A percentile compares a stretch with the other conserved stretches of the same genome.
Evolutionary conservation across 345 rosid genomes (phyloP).

Genomic region (Populus alba): DNA sequence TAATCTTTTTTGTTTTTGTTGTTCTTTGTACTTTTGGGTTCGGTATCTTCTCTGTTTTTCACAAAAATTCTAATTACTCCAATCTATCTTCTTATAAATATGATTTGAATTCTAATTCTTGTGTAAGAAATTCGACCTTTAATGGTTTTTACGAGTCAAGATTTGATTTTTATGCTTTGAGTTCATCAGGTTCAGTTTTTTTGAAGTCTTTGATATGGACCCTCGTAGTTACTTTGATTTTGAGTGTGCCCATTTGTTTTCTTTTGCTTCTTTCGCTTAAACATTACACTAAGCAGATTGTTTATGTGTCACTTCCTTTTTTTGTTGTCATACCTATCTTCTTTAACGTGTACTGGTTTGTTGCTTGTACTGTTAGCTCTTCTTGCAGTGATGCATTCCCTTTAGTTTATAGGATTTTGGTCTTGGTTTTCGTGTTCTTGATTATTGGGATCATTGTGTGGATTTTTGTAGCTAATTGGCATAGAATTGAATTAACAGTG

Average conservation of each 20-base stretch:
- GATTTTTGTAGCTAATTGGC: conserved; percentile 82
- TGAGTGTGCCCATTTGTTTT: conserved; percentile 73
- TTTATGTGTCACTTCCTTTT: conserved; percentile 74
- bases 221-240: conserved; percentile 56
- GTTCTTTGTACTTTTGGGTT: conserved; percentile 64
- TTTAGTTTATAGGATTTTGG: conserved; percentile 61
- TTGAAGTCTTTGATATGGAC: conserved; percentile 56
- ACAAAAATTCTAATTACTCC: conserved; percentile 50
- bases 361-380: conserved; percentile 70
- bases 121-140: conserved; percentile 29
- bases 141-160: neutral
- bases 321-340: conserved; percentile 63
- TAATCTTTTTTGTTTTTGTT: conserved; percentile 59
- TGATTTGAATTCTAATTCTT: conserved; percentile 53
- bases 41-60: conserved; percentile 68
- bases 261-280: conserved; percentile 63
- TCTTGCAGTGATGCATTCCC: conserved; percentile 69
- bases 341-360: conserved; percentile 85
- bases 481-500: conserved; percentile 70
- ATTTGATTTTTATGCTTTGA: neutral
- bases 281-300: conserved; percentile 80
- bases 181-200: conserved; percentile 37
- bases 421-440: conserved; percentile 63
- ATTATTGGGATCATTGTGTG: conserved; percentile 67
- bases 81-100: conserved; percentile 54